Evolutionary conservation across 768 basidiomycete genomes (phyloP).

Genomic region (Rhodotorula taiwanensis): DNA sequence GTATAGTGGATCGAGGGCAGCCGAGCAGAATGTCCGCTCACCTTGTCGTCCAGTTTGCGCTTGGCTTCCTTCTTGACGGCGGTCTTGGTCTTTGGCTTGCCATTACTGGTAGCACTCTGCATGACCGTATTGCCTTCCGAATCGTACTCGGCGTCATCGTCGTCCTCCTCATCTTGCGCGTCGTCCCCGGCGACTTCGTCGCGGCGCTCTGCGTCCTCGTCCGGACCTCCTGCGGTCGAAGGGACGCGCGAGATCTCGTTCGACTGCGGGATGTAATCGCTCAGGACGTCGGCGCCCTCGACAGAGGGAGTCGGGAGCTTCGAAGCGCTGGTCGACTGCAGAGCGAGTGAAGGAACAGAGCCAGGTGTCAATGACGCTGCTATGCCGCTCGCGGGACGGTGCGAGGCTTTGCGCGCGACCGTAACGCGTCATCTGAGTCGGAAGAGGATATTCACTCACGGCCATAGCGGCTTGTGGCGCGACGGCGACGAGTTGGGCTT

Average conservation of each 20-base stretch:
- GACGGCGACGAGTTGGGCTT: background rate
- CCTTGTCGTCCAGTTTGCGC: slow-evolving; percentile 21
- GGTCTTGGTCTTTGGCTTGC: background rate
- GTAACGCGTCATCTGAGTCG: too few species aligned
- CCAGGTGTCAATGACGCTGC: background rate
- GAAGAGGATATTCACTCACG: background rate
- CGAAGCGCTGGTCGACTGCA: background rate
- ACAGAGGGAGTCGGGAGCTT: background rate
- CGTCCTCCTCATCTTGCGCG: slow-evolving; percentile 42
- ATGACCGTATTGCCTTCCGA: slow-evolving; percentile 13
- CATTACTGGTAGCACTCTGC: too few species aligned
- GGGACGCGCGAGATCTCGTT: slow-evolving; percentile 84
- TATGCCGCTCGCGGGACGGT: too few species aligned
- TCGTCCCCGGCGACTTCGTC: slow-evolving; percentile 68
- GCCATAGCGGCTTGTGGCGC: background rate
- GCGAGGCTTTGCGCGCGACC: background rate
- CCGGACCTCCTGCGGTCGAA: slow-evolving; percentile 46
- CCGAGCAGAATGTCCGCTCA: background rate
- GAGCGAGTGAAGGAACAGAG: background rate
- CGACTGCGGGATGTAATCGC: slow-evolving; percentile 74
- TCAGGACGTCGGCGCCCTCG: slow-evolving; percentile 58
- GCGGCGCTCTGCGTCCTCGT: slow-evolving; percentile 54
- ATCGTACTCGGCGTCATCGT: slow-evolving; percentile 29
- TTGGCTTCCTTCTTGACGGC: slow-evolving; percentile 20
- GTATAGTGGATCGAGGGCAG: background rate